Base-by-base conservation (phyloP, 805 yeast genomes). In the Hanseniaspora singularis region DNA sequence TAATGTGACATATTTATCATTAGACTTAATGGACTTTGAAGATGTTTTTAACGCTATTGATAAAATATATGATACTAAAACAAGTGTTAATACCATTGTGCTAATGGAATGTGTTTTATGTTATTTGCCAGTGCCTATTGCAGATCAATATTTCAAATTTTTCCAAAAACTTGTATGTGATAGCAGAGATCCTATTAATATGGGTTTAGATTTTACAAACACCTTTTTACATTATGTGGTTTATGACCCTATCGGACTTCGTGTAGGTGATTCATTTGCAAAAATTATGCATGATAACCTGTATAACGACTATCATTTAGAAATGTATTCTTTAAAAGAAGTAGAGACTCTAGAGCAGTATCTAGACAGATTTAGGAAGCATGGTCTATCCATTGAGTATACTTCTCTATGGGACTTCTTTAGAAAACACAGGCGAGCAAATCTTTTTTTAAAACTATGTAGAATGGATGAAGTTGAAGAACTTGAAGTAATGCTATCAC, bases 391-490 rank as follows among this genome's bases (percentile, higher is more conserved):
- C n/a, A n/a, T 36, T 12, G 20, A 34, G 3, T 9, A 10, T 10
- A 36, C 20, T 22, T 26, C 14, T 8, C 28, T 43, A 5, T 43
- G 47, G 47, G 41, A 43, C 3, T 43, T 36, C 14, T 6, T 37
- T 2, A 11, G 14, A 19, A 2, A 43, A 37, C 18, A 12, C 23
- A 12, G 40, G 36, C 18, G 36, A 36, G 27, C 8, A 28, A 6
- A 10, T 20, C 2, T 16, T 43, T 11, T 43, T 38, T 22, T 30
- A n/a, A n/a, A 28, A 24, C 14, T 33, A 15, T 43, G 47, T n/a
- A 39, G 26, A 22, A 37, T 43, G 6, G 47, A 43, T 23, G 47
- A 43, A 14, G 36, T 43, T 23, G 47, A 43, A 26, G 47, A 43
- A 19, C 11, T 43, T 10, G 16, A 36, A 15, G 19, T 43, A 15